phyloP scores from a whole-genome alignment of 805 yeast genomes.

The Ogataea degrootiae region DNA sequence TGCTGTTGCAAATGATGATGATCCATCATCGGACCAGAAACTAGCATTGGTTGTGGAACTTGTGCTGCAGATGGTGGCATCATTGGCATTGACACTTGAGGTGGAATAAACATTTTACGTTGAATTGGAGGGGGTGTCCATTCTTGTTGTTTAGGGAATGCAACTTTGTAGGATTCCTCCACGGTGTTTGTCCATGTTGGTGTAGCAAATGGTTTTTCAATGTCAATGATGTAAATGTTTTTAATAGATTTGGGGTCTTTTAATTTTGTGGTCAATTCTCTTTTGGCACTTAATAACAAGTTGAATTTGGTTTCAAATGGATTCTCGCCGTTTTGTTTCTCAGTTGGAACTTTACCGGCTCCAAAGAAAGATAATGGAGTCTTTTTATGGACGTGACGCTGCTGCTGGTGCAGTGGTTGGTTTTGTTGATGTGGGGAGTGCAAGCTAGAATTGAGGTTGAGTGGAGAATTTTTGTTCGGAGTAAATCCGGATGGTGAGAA shows the following conservation, averaged over 20 bases:
- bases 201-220: slow-evolving; percentile 65
- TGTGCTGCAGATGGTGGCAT: slow-evolving; percentile 19
- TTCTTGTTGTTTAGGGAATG: slow-evolving; percentile 41
- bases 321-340: slow-evolving; percentile 15
- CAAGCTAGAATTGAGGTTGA: slow-evolving; percentile 2
- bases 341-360: slow-evolving; percentile 21
- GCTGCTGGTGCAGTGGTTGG: not conserved
- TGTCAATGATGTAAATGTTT: slow-evolving; percentile 31
- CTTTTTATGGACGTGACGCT: slow-evolving; percentile 11
- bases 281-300: slow-evolving; percentile 45
- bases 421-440: slow-evolving; percentile 1
- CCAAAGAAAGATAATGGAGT: slow-evolving; percentile 35
- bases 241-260: slow-evolving; percentile 17
- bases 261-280: slow-evolving; percentile 22
- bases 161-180: slow-evolving; percentile 45
- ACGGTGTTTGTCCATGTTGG: slow-evolving; percentile 68
- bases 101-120: slow-evolving; percentile 14
- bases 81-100: slow-evolving; percentile 18
- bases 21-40: slow-evolving; percentile 10
- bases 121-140: slow-evolving; percentile 20
- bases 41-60: slow-evolving; percentile 17
- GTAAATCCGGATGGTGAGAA: slow-evolving; percentile 45
- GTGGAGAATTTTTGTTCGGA: slow-evolving; percentile 16
- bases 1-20: slow-evolving; percentile 8
- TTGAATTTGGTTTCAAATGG: slow-evolving; percentile 44